phyloP scores from a whole-genome alignment of 2,329 filamentous ascomycete genomes.

The Aotearoamyces nothofagi region DNA sequence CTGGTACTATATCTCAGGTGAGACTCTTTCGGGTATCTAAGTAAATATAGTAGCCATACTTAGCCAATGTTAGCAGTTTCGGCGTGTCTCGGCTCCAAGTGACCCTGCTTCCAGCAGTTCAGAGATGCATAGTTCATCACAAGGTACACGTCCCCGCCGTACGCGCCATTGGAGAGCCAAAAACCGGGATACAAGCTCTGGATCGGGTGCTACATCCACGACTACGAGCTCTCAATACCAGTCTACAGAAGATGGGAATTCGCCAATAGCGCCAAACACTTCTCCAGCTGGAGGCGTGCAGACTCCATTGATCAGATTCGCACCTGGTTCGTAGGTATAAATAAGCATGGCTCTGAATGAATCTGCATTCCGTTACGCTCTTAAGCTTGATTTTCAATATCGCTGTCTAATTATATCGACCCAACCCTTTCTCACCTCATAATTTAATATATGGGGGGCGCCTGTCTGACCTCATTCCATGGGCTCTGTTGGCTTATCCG shows the following conservation, averaged over 20 bases:
- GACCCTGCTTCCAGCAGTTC: conserved; percentile 12
- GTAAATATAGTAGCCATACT: not conserved
- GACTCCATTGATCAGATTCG: not conserved
- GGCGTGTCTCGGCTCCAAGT: conserved; percentile 16
- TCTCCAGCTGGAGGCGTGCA: not conserved
- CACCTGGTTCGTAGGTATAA: conserved; percentile 1
- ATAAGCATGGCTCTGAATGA: too few relatives aligned
- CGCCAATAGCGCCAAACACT: not conserved
- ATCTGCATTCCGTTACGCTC: too few relatives aligned
- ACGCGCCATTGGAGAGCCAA: conserved; percentile 17
- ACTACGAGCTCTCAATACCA: not conserved
- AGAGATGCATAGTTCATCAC: too few relatives aligned
- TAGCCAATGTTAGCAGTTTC: conserved; percentile 8
- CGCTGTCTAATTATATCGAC: too few relatives aligned
- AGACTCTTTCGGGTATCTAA: conserved; percentile 5
- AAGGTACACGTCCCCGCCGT: conserved; percentile 9
- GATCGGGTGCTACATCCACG: conserved; percentile 1
- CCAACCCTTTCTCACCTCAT: too few relatives aligned
- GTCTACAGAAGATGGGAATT: not conserved
- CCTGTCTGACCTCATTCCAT: too few relatives aligned
- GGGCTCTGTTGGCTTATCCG: too few relatives aligned
- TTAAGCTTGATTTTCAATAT: too few relatives aligned
- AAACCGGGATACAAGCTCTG: conserved; percentile 8
- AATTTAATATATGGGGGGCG: too few relatives aligned
- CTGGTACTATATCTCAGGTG: conserved; percentile 4